Conservation (phyloP, 108 stramenopile genomes). For the Cyclostephanos invisitatus region DNA sequence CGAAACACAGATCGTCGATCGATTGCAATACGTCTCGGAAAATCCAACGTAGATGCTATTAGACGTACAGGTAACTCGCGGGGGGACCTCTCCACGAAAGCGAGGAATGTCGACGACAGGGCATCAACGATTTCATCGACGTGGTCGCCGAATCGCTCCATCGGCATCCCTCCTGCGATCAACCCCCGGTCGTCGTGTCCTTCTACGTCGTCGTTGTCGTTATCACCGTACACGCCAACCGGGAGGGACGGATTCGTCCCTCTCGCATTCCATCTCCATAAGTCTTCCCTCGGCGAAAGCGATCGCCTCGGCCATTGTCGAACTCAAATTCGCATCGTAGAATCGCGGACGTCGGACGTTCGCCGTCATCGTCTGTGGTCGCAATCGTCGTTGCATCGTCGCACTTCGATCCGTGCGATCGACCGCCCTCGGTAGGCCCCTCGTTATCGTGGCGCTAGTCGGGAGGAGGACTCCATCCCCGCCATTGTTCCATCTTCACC, state of each 20-base stretch:
- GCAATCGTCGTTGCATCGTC: too few species aligned
- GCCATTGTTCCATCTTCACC: too few species aligned
- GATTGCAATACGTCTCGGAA: too few species aligned
- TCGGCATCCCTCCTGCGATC: slow-evolving; percentile 6
- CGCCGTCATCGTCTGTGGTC: background rate
- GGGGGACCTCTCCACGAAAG: slow-evolving; percentile 10
- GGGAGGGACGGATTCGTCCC: slow-evolving; percentile 44
- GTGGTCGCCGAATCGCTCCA: slow-evolving; percentile 58
- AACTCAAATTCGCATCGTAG: slow-evolving; percentile 13
- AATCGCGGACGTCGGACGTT: slow-evolving; percentile 9
- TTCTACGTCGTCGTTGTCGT: slow-evolving; percentile 1
- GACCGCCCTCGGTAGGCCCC: too few species aligned
- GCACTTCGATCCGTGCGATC: too few species aligned
- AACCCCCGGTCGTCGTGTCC: slow-evolving; percentile 21
- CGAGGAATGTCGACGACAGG: slow-evolving; percentile 22
- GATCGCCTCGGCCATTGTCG: slow-evolving; percentile 20
- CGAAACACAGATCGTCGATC: too few species aligned
- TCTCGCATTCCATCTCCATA: slow-evolving; percentile 37
- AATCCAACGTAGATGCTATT: too few species aligned
- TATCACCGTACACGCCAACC: background rate
- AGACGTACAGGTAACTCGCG: too few species aligned
- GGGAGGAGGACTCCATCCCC: too few species aligned
- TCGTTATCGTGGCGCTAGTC: too few species aligned
- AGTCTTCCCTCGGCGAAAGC: slow-evolving; percentile 24
- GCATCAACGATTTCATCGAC: slow-evolving; percentile 43